Evolutionary conservation across 208 protist species (phyloP).

Genomic region (Porcisia hertigi): DNA sequence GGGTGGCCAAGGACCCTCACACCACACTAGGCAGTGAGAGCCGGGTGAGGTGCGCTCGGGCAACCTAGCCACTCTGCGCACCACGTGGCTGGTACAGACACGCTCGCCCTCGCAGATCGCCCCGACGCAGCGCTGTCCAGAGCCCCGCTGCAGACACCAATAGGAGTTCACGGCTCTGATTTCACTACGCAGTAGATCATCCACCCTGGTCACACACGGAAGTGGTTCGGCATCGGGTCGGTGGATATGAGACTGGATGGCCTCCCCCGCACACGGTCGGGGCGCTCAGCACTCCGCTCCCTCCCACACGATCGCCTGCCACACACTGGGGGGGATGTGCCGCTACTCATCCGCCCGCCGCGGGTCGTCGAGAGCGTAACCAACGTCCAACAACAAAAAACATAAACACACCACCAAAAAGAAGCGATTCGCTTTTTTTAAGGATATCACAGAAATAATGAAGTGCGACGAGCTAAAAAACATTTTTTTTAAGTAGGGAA

Average conservation of each 20-base stretch:
- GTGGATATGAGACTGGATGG: background rate
- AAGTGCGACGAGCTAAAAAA: too few species aligned
- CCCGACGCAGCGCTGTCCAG: background rate
- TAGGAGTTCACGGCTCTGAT: background rate
- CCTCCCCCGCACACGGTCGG: too few species aligned
- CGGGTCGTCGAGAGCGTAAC: too few species aligned
- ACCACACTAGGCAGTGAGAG: background rate
- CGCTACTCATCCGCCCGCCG: too few species aligned
- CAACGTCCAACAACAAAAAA: too few species aligned
- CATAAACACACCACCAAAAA: too few species aligned
- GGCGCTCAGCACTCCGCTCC: too few species aligned
- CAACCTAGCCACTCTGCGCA: background rate
- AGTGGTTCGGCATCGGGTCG: background rate
- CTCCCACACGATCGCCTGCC: background rate
- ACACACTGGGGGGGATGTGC: background rate
- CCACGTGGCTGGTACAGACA: background rate
- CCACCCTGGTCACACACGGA: background rate
- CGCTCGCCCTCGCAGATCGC: background rate
- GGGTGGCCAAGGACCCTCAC: background rate
- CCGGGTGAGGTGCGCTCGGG: background rate
- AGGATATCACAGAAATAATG: too few species aligned
- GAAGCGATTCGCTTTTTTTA: too few species aligned
- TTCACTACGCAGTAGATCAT: background rate
- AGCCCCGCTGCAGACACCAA: background rate
- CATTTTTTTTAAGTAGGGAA: too few species aligned